A percentile compares a stretch with the other conserved stretches of the same genome.
These are phyloP conservation scores for Suhomyces bolitotheri DNA, from an alignment of 1,139 yeast genomes.

Conservation along the genomic window DNA sequence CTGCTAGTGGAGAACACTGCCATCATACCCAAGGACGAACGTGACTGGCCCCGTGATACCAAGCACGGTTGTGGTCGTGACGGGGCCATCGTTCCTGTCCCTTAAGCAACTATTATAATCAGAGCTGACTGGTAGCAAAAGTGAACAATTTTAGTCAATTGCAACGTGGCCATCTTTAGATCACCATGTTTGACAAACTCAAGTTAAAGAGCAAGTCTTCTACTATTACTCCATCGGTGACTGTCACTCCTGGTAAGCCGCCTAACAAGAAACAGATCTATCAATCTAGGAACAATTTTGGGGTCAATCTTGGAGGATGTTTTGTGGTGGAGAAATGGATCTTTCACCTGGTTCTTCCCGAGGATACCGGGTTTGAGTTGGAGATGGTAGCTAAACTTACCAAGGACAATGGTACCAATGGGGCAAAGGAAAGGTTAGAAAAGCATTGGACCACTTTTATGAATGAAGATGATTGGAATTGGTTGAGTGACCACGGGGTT, in stretches of 20 bases:
- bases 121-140: no score
- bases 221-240: conserved; percentile 28
- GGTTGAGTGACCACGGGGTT: conserved; percentile 65
- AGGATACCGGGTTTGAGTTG: conserved; percentile 61
- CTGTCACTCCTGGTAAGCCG: conserved; percentile 29
- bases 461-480: conserved; percentile 73
- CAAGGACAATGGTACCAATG: conserved; percentile 51
- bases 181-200: conserved; percentile 40
- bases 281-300: conserved; percentile 69
- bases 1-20: no score
- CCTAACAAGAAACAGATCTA: conserved; percentile 57
- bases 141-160: no score
- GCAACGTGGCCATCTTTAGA: no score
- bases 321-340: conserved; percentile 82
- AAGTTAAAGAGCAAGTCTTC: conserved; percentile 41
- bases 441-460: conserved; percentile 70
- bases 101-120: no score
- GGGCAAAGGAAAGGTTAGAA: conserved; percentile 58
- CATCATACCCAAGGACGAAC: no score
- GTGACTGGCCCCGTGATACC: no score
- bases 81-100: no score
- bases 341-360: conserved; percentile 56
- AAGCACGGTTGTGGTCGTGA: no score
- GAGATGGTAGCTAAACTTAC: conserved; percentile 62
- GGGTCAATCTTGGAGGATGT: conserved; percentile 84